Evolutionary conservation across 192 early-diverging fungal genomes (phyloP).

Genomic region (Podila horticola): DNA sequence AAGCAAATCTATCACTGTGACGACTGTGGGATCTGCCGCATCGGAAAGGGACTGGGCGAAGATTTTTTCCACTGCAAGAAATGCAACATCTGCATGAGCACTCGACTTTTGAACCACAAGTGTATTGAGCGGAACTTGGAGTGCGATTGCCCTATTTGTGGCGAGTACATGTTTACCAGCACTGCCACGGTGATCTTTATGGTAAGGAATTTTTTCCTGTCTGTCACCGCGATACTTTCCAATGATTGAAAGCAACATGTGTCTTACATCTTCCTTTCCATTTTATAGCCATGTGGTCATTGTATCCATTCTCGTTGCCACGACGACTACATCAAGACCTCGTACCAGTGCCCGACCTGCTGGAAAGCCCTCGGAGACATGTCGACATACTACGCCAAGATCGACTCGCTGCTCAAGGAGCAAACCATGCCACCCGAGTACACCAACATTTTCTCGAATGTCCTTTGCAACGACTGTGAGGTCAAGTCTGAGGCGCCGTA

Average conservation of each 20-base stretch:
- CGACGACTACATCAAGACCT: conserved; percentile 82
- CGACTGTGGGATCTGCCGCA: conserved; percentile 91
- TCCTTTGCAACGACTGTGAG: conserved; percentile 97
- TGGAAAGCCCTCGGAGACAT: conserved; percentile 91
- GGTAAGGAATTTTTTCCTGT: conserved; percentile 55
- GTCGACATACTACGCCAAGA: conserved; percentile 77
- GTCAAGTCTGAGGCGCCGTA: conserved; percentile 83
- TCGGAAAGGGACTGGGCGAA: conserved; percentile 78
- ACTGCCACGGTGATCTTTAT: conserved; percentile 83
- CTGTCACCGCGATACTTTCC: background rate
- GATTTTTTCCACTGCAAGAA: conserved; percentile 94
- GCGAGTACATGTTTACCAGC: conserved; percentile 95
- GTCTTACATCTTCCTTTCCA: background rate
- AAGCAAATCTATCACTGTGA: conserved; percentile 94
- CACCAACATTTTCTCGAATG: conserved; percentile 66
- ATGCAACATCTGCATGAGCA: conserved; percentile 92
- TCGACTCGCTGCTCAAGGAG: conserved; percentile 80
- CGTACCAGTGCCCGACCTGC: conserved; percentile 97
- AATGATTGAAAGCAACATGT: background rate
- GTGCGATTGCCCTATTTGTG: conserved; percentile 95
- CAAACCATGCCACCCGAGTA: conserved; percentile 91
- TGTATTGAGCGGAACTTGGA: conserved; percentile 94
- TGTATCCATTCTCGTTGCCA: conserved; percentile 91
- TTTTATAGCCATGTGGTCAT: conserved; percentile 84
- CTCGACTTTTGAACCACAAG: conserved; percentile 78